Percentiles rank a stretch among this genome's conserved stretches.
Evolutionary conservation across 2,329 filamentous ascomycete species (phyloP).

Genomic region (Curvularia spicifera): DNA sequence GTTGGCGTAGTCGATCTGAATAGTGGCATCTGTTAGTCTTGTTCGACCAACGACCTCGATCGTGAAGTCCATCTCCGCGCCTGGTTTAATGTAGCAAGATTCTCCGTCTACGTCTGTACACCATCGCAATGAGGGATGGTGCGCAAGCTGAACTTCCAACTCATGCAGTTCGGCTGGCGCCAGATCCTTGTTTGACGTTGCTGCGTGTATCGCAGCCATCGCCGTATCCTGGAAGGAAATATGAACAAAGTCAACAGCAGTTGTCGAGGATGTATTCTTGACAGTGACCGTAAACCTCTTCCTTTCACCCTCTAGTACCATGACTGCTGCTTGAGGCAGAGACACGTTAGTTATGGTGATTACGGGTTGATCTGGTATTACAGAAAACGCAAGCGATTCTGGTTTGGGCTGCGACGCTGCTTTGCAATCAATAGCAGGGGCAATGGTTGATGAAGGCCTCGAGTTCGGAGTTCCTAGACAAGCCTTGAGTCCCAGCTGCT

Average conservation of each 20-base stretch:
- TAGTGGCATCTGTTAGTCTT: constrained; percentile 76
- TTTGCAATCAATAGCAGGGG: constrained; percentile 31
- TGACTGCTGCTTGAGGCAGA: constrained; percentile 82
- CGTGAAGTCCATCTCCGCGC: constrained; percentile 72
- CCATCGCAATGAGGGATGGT: constrained; percentile 67
- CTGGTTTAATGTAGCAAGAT: constrained; percentile 66
- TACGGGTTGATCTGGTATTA: constrained; percentile 80
- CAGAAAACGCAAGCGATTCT: constrained; percentile 66
- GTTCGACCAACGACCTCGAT: constrained; percentile 88
- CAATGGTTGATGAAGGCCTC: constrained; percentile 45
- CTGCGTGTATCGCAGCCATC: constrained; percentile 75
- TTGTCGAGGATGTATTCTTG: constrained; percentile 73
- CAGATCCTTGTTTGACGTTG: constrained; percentile 77
- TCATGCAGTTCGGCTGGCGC: constrained; percentile 83
- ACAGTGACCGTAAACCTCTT: constrained; percentile 79
- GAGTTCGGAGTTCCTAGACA: constrained; percentile 58
- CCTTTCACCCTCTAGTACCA: constrained; percentile 90
- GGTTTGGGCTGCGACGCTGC: constrained; percentile 40
- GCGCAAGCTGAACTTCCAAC: constrained; percentile 78
- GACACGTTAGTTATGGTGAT: constrained; percentile 77
- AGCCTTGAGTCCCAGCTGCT: constrained; percentile 69
- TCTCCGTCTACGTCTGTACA: constrained; percentile 56
- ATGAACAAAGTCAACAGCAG: constrained; percentile 80
- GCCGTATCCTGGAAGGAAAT: constrained; percentile 92
- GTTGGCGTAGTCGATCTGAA: constrained; percentile 86